Evolutionary conservation across 495 filamentous ascomycete species (phyloP), one percentile per base, ranked within the genome.

Genomic region (Neurospora africana): DNA sequence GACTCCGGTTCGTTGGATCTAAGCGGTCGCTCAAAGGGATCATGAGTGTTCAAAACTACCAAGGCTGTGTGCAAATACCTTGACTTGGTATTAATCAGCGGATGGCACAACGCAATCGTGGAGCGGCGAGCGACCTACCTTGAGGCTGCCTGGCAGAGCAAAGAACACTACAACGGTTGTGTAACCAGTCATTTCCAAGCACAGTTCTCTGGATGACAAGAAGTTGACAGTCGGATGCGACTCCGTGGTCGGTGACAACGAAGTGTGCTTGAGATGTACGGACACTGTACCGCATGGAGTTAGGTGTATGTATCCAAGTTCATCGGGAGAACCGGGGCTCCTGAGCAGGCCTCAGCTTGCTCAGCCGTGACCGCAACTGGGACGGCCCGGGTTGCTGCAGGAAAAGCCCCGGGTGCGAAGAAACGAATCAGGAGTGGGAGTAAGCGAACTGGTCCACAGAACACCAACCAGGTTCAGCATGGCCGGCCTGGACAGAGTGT

Each of bases 381-480:
- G 53, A 65, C 53, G 27, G 27, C 15, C 53, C 27, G 53, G 53
- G 27, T 65, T 65, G 27, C 38, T 69, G 68, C 37, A 72, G 33
- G 40, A n/a, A 58, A 43, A 44, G 37, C 41, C 53, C 71, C 39
- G 27, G 38, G 23, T 70, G 69, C 35, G 70, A 33, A 61, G 53
- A 65, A 65, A 70, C 79, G 76, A 81, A 81, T 81, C 78, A 81
- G 75, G 53, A 67, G 72, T 19, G 10, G 30, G 30, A 21, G 44
- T 79, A 81, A 81, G 79, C 79, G 79, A 81, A 72, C 27, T 33
- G 68, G 68, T 43, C 38, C 37, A 43, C 41, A n/a, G 69, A 43
- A 43, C 17, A 68, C 43, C 71, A 73, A 19, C 19, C 36, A 43
- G 68, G 35, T 39, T 21, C 67, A 27, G 41, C 41, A 38, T 27